A percentile compares a stretch with the other conserved stretches of the same genome.
Conservation (phyloP, 108 stramenopile genomes). For the Pseudonitzschia delicatissima region DNA sequence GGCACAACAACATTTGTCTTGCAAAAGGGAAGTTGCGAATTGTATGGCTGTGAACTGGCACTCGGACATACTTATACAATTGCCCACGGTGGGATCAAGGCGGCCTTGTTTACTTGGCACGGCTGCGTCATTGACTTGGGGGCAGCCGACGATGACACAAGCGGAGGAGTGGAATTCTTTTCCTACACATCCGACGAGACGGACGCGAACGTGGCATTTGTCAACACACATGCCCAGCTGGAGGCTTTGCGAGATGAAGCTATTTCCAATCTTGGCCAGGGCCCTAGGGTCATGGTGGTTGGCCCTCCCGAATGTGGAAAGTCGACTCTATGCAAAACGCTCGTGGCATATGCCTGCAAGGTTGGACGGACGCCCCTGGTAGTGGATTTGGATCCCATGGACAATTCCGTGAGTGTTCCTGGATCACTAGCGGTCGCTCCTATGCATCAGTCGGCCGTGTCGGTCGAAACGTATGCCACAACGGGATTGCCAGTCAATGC, state of each 20-base stretch:
- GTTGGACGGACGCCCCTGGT: conserved; percentile 75
- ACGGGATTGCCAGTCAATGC: conserved; percentile 46
- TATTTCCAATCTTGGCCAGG: conserved; percentile 28
- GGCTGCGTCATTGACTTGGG: conserved; percentile 75
- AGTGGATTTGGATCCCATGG: conserved; percentile 79
- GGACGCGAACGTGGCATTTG: conserved; percentile 74
- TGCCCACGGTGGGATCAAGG: conserved; percentile 54
- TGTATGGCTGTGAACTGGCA: conserved; percentile 61
- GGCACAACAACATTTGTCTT: conserved; percentile 18
- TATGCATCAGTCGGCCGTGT: conserved; percentile 46
- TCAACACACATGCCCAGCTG: conserved; percentile 90
- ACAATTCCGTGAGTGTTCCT: conserved; percentile 70
- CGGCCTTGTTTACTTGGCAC: conserved; percentile 89
- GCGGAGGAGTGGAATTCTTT: conserved; percentile 39
- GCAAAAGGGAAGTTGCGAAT: conserved; percentile 50
- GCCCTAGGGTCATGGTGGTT: conserved; percentile 77
- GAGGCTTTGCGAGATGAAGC: conserved; percentile 87
- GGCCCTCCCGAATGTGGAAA: conserved; percentile 86
- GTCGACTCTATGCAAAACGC: conserved; percentile 59
- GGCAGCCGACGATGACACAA: conserved; percentile 9
- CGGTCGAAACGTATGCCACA: conserved; percentile 59
- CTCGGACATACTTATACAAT: conserved; percentile 49
- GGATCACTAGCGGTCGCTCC: conserved; percentile 72
- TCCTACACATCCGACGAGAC: conserved; percentile 72
- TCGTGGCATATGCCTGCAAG: conserved; percentile 81